Base-by-base conservation (phyloP, 225 moss, liverwort and hornwort genomes). In the Straminergon stramineum region DNA sequence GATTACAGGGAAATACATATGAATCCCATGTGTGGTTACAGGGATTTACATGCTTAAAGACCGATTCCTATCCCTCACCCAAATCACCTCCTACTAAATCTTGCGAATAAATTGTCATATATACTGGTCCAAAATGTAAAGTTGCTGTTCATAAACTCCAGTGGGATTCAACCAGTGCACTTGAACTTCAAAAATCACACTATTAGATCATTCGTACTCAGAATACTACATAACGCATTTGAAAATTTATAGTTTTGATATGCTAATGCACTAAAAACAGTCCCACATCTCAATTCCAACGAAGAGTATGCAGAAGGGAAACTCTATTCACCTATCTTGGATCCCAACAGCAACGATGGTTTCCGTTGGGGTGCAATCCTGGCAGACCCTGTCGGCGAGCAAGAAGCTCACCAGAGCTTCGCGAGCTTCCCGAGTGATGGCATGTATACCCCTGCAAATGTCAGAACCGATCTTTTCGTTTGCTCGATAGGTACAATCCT, bases 331-430 rank as follows among this genome's bases (percentile, higher is more conserved):
- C 24, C 37, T 79, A 90, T 90, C 90, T 89, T 65, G 43, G 66
- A 52, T 58, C 53, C 15, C 10, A n/a, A 4, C 16, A 58, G 37
- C 30, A 81, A 82, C 23, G 30, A 28, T 5, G 71, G 82, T 35
- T 81, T 90, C 31, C 52, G 66, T 6, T 74, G 90, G 39, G 85
- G 85, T 51, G 82, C 85, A 28, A 92, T 85, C 56, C 89, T 58
- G 7, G 85, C 89, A 53, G 53, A 41, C 67, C n/a, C 63, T 8
- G 90, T 75, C 39, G 70, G 37, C 65, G 87, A 85, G 82, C 85
- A 90, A 39, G 86, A 81, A 52, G 87, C 27, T 15, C 71, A 39
- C 93, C 92, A 93, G 7, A 92, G 60, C 89, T 66, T 86, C 39
- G 90, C 87, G 24, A 93, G 76, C 43, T 77, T 90, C 41, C 87